Evolutionary conservation across 2,329 filamentous ascomycete species (phyloP), one percentile per base, ranked within the genome.

Genomic region (Lasiodiplodia gonubiensis): DNA sequence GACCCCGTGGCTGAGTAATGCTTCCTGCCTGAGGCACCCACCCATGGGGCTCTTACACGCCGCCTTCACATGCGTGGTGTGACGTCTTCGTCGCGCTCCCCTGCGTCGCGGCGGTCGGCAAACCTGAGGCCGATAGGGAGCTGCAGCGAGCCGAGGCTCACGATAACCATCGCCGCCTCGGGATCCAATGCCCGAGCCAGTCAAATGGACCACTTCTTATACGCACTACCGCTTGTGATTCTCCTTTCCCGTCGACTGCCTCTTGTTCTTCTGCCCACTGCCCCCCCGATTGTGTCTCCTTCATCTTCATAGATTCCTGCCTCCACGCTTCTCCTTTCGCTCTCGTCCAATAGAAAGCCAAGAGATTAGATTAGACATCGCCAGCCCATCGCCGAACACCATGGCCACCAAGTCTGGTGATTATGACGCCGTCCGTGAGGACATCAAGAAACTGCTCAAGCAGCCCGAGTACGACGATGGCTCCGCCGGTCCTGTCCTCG

Each of bases 391-490:
- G 21, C 59, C 61, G 49, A 49, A 11, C 10, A 48, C 54, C 74
- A 65, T 72, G 55, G 68, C 70, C 69, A 68, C 68, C 60, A 68
- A 68, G 48, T 49, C 65, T 12, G 69, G 68, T 30, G 72, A 76
- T 67, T 75, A 82, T 74, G 76, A 77, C 54, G 81, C 84, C 49
- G 86, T 89, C 71, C 82, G 82, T 59, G 81, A 83, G 71, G 86
- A 87, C 71, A 84, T 88, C 65, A 78, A 77, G 69, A 79, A 80
- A 30, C 81, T 88, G 66, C 78, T 89, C 55, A 80, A 85, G 69
- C 86, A 89, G 74, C 87, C 88, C 25, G 86, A 81, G 70, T 90
- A 89, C 75, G 88, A 90, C 71, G 88, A 90, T 77, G 88, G 88
- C 21, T 88, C 85, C 67, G 86, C 86, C 35, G 88, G 87, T 1